Base-by-base conservation (phyloP, 2,329 filamentous ascomycete species). In the Dactylellina parvicollis region DNA sequence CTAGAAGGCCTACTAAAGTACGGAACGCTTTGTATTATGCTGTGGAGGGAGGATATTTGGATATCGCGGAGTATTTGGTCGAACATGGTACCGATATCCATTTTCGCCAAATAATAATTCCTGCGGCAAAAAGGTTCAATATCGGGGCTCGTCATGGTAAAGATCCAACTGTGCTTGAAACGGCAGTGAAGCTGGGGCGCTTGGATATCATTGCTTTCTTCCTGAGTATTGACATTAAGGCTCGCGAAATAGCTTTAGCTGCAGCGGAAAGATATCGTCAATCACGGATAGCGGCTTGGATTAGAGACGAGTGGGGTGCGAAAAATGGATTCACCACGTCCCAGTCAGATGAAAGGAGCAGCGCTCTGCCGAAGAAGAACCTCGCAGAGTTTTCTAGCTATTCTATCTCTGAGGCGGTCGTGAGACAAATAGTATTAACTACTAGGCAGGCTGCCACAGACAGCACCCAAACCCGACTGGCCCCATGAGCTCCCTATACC, bases 21-120 rank as follows among this genome's bases (percentile, higher is more conserved):
- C 12, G 8, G 2, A 65, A 50, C 5, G 26, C 42, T 3, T 20
- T 56, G 26, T 28, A 66, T 28, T 50, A 55, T n/a, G 52, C 61
- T 0, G 47, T 66, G 3, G 16, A n/a, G 8, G 10, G 28, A 18
- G 52, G 61, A 9, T 49, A 40, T 22, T 12, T 66, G 14, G 61
- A 66, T 16, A 66, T 66, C 34, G 52, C 20, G 5, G 14, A 8
- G 24, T 66, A 49, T 28, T 40, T 66, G 16, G 9, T 66, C 4
- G 52, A 57, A 18, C 32, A 34, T 42, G 40, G 38, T 1, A 52
- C 61, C 3, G 18, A 42, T 18, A 24, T 56, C 20, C 36, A 54
- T 22, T 30, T 10, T 10, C 28, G 26, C 14, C 18, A n/a, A 46
- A 7, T n/a, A 8, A 1, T 36, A 42, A 55, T 8, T 5, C 7